Conservation (phyloP, 2,329 filamentous ascomycete species). For the Colletotrichum sp. region DNA sequence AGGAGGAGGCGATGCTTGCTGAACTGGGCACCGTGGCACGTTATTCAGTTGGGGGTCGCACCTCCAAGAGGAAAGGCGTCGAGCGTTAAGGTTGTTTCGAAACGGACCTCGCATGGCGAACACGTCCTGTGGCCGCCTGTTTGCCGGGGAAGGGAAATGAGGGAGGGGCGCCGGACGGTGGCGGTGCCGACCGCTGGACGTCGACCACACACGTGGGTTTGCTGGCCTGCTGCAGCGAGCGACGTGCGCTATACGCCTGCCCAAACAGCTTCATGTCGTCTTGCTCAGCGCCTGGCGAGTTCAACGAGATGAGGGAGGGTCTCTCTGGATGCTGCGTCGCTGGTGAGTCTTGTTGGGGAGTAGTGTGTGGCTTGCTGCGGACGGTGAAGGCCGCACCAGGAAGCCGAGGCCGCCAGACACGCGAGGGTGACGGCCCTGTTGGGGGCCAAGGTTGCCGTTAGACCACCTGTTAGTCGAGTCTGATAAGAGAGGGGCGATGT, state of each 20-base stretch:
- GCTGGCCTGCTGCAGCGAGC: not conserved
- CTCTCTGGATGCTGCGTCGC: not conserved
- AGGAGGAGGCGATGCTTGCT: not conserved
- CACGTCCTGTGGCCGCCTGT: constrained; percentile 2
- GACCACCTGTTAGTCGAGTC: not conserved
- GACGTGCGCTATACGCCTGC: not conserved
- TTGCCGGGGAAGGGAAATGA: constrained; percentile 9
- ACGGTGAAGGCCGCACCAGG: not conserved
- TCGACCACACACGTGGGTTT: not conserved
- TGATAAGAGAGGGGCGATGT: constrained; percentile 20
- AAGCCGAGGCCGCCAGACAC: not conserved
- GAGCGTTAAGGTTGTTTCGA: constrained; percentile 19
- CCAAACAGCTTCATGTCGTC: not conserved
- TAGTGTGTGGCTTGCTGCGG: not conserved
- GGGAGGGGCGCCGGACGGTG: constrained; percentile 4
- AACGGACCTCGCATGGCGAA: constrained; percentile 12
- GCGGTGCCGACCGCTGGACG: constrained; percentile 4
- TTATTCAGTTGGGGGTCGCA: not conserved
- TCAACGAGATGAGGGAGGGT: not conserved
- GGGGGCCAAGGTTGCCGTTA: not conserved
- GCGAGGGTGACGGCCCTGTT: not conserved
- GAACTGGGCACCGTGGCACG: not conserved
- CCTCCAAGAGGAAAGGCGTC: not conserved
- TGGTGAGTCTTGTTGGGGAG: not conserved
- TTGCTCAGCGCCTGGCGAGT: not conserved